A percentile compares a stretch with the other conserved stretches of the same genome.
Conservation (phyloP, 805 yeast genomes). For the Scheffersomyces lignosus region DNA sequence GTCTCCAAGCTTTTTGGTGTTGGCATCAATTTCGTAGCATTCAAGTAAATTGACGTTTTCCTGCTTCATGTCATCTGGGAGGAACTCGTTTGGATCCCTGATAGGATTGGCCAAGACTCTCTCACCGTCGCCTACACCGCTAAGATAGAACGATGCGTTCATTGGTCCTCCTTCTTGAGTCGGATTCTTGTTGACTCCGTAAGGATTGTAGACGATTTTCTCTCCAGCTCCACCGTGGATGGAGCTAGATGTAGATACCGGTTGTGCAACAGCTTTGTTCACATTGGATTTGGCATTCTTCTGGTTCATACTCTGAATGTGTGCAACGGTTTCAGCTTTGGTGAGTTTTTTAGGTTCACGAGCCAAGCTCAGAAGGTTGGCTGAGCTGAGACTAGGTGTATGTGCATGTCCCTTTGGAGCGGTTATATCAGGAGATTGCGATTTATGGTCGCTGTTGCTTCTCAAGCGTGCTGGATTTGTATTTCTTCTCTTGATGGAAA, state of each 20-base stretch:
- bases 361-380: too few relatives aligned
- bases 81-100: slow-evolving; percentile 61
- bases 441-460: slow-evolving; percentile 5
- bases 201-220: slow-evolving; percentile 64
- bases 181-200: slow-evolving; percentile 47
- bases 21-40: slow-evolving; percentile 48
- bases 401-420: too few relatives aligned
- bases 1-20: slow-evolving; percentile 54
- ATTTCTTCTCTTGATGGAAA: slow-evolving; percentile 10
- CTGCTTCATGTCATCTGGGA: slow-evolving; percentile 57
- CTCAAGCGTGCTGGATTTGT: slow-evolving; percentile 3
- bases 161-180: slow-evolving; percentile 20
- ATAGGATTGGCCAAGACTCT: slow-evolving; percentile 61
- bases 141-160: slow-evolving; percentile 22
- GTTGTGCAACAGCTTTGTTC: not conserved
- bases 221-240: slow-evolving; percentile 15
- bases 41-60: slow-evolving; percentile 50
- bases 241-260: slow-evolving; percentile 1
- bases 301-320: slow-evolving; percentile 32
- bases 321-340: slow-evolving; percentile 38
- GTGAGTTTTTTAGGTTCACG: slow-evolving; percentile 13
- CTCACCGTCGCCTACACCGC: slow-evolving; percentile 40
- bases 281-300: slow-evolving; percentile 18
- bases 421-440: slow-evolving; percentile 6
- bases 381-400: too few relatives aligned